Evolutionary conservation across 768 basidiomycete genomes (phyloP).

Genomic region (Rhizopogon vulgaris): DNA sequence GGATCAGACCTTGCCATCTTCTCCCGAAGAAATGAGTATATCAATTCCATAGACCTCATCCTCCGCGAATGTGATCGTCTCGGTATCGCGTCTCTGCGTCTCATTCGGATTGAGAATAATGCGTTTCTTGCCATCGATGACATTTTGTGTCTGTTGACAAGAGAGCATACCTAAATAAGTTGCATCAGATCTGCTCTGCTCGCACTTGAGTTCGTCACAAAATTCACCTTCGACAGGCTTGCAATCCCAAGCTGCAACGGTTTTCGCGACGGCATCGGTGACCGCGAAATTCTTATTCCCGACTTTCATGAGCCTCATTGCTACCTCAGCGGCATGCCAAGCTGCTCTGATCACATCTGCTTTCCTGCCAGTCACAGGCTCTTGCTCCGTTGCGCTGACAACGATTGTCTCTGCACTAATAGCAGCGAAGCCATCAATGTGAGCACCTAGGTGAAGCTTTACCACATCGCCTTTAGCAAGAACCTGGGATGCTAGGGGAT

Average conservation of each 20-base stretch:
- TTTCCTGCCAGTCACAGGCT: constrained; percentile 76
- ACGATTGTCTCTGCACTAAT: constrained; percentile 92
- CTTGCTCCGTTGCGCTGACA: constrained; percentile 67
- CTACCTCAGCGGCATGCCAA: constrained; percentile 87
- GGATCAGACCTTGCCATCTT: constrained; percentile 77
- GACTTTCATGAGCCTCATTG: constrained; percentile 85
- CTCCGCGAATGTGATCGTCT: constrained; percentile 81
- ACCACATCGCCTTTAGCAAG: constrained; percentile 88
- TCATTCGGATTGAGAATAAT: constrained; percentile 89
- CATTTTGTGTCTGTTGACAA: constrained; percentile 90
- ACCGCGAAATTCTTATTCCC: constrained; percentile 95
- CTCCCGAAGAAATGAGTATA: constrained; percentile 78
- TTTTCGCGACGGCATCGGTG: constrained; percentile 77
- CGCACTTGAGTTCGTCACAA: background rate
- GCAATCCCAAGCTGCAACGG: constrained; percentile 70
- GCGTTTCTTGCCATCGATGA: constrained; percentile 94
- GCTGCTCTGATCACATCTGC: constrained; percentile 95
- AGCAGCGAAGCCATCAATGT: constrained; percentile 95
- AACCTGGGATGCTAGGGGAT: constrained; percentile 59
- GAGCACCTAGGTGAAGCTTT: constrained; percentile 93
- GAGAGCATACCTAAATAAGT: constrained; percentile 75
- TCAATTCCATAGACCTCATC: constrained; percentile 95
- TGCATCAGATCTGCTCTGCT: background rate
- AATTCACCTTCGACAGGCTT: constrained; percentile 86
- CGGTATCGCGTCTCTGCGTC: constrained; percentile 78